A percentile compares a stretch with the other conserved stretches of the same genome.
Evolutionary conservation across 805 yeast genomes (phyloP).

Genomic region (Monosporozyma yasuniensis): DNA sequence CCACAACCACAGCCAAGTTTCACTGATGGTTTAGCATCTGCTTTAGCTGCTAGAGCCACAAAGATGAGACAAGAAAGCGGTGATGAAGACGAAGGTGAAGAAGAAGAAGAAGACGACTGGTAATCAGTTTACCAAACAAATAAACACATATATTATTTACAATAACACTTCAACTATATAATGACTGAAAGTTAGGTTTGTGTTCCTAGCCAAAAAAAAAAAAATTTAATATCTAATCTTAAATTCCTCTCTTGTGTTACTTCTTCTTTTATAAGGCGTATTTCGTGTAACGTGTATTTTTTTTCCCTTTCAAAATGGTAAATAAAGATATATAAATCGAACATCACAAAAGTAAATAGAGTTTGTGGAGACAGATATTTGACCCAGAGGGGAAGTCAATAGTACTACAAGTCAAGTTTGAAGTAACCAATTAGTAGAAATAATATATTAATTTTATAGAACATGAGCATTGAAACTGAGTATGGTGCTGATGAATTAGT

Average conservation of each 20-base stretch:
- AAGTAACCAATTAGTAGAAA: too few relatives aligned
- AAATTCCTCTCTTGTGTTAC: background rate
- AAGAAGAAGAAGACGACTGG: constrained; percentile 40
- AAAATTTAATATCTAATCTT: background rate
- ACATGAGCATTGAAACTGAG: background rate
- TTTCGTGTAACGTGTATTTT: background rate
- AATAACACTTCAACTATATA: background rate
- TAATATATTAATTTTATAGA: background rate
- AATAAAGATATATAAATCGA: too few relatives aligned
- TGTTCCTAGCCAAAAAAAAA: background rate
- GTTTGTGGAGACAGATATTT: background rate
- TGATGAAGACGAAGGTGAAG: constrained; percentile 62
- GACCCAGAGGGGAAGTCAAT: background rate
- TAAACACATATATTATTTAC: background rate
- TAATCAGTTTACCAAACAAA: background rate
- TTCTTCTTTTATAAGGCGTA: background rate
- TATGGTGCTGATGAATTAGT: background rate
- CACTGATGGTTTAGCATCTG: constrained; percentile 86
- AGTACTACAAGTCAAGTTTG: too few relatives aligned
- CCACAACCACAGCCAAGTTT: constrained; percentile 31
- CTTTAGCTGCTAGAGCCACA: constrained; percentile 71
- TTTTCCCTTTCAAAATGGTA: background rate
- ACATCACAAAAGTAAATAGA: too few relatives aligned
- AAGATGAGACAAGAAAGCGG: constrained; percentile 51
- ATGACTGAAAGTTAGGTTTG: background rate